Percentiles rank a stretch among this genome's conserved stretches.
phyloP scores from a whole-genome alignment of 768 basidiomycete species.

The Amanita subjunquillea region DNA sequence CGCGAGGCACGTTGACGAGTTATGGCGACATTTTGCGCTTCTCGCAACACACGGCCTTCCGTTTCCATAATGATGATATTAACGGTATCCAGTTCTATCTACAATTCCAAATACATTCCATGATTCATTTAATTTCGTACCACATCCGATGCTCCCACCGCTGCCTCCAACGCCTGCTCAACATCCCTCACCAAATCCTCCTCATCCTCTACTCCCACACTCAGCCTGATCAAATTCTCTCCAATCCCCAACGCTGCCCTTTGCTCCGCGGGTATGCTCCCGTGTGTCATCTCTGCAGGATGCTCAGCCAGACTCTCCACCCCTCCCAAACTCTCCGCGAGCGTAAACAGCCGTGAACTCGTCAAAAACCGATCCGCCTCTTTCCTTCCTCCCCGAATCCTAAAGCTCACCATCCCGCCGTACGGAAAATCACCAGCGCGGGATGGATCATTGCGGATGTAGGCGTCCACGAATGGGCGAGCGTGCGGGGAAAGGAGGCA shows the following conservation, averaged over 20 bases:
- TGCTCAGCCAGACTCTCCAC: slow-evolving; percentile 88
- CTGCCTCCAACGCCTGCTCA: slow-evolving; percentile 47
- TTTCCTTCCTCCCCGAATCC: slow-evolving; percentile 42
- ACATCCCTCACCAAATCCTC: slow-evolving; percentile 76
- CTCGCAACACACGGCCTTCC: no score
- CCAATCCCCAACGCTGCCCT: slow-evolving; percentile 66
- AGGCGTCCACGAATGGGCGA: slow-evolving; percentile 41
- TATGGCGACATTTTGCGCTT: no score
- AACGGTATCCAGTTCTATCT: no score
- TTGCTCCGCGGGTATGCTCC: slow-evolving; percentile 49
- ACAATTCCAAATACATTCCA: no score
- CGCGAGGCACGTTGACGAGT: no score
- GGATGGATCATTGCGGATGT: slow-evolving; percentile 12
- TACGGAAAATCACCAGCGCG: slow-evolving; percentile 63
- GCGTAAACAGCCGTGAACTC: slow-evolving; percentile 53
- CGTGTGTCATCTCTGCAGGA: slow-evolving; percentile 86
- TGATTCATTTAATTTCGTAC: background rate
- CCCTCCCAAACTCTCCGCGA: slow-evolving; percentile 87
- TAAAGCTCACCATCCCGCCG: slow-evolving; percentile 86
- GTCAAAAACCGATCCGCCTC: slow-evolving; percentile 64
- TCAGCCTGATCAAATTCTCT: slow-evolving; percentile 66
- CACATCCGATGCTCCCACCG: slow-evolving; percentile 11
- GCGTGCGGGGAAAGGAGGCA: slow-evolving; percentile 61
- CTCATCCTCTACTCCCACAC: slow-evolving; percentile 82
- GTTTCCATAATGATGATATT: no score